A percentile compares a stretch with the other conserved stretches of the same genome.
These are phyloP conservation scores for Solanum peruvianum DNA, from an alignment of 257 asterid species.

Conservation along the genomic window DNA sequence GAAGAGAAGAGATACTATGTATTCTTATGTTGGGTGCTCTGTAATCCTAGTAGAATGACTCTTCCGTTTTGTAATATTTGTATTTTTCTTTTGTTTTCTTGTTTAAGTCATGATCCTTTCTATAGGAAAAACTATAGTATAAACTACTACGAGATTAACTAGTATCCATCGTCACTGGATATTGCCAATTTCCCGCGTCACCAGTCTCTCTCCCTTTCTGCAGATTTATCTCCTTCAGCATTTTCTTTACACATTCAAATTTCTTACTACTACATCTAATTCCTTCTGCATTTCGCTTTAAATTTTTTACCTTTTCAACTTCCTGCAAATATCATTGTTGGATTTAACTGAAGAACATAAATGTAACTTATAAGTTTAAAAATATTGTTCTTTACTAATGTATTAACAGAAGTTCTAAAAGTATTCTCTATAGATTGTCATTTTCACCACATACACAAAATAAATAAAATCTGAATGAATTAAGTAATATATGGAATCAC, in stretches of 20 bases:
- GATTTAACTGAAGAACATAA: neutral
- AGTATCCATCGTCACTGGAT: neutral
- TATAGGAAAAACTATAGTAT: neutral
- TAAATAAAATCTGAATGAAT: neutral
- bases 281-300: neutral
- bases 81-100: neutral
- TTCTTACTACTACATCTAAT: neutral
- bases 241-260: neutral
- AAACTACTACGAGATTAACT: neutral
- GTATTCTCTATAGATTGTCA: neutral
- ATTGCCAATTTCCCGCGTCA: neutral
- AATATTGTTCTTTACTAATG: neutral
- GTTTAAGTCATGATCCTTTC: neutral
- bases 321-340: neutral
- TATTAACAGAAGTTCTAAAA: neutral
- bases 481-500: neutral
- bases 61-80: neutral
- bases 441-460: neutral
- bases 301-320: neutral
- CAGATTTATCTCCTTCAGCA: neutral
- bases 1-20: constrained; percentile 6
- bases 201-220: neutral
- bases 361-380: neutral
- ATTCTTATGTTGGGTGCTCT: constrained; percentile 18
- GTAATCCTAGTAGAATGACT: neutral